phyloP scores from a whole-genome alignment of 306 rosid genomes.

The Cucurbita moschata region DNA sequence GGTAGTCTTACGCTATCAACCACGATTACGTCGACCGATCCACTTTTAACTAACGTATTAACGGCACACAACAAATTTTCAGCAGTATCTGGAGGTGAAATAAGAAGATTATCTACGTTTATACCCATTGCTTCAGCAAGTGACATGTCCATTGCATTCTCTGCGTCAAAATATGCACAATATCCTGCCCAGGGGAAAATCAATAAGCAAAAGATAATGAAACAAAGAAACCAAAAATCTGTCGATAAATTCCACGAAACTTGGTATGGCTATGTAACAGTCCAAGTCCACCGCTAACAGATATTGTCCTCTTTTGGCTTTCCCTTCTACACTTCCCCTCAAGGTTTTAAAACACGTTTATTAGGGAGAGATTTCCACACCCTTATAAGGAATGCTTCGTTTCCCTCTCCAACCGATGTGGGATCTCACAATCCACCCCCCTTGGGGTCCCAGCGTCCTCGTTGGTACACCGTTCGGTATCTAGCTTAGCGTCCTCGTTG shows the following conservation, averaged over 20 bases:
- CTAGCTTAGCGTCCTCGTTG: too few relatives aligned
- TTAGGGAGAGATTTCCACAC: too few relatives aligned
- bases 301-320: too few relatives aligned
- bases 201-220: neutral
- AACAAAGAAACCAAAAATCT: constrained; percentile 1
- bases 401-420: too few relatives aligned
- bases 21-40: constrained; percentile 75
- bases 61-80: constrained; percentile 69
- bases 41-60: constrained; percentile 65
- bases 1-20: constrained; percentile 70
- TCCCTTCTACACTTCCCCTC: too few relatives aligned
- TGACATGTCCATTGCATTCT: constrained; percentile 62
- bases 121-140: constrained; percentile 79
- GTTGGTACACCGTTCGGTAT: too few relatives aligned
- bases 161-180: constrained; percentile 87
- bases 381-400: too few relatives aligned
- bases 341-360: too few relatives aligned
- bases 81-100: constrained; percentile 56
- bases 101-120: constrained; percentile 54
- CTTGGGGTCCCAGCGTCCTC: too few relatives aligned
- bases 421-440: too few relatives aligned
- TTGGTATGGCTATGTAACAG: neutral
- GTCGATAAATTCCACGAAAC: neutral
- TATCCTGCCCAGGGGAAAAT: constrained; percentile 38
- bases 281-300: too few relatives aligned